Evolutionary conservation across 1,284 basidiomycete genomes (phyloP), one percentile per base, ranked within the genome.

Genomic region (Inonotus obliquus): DNA sequence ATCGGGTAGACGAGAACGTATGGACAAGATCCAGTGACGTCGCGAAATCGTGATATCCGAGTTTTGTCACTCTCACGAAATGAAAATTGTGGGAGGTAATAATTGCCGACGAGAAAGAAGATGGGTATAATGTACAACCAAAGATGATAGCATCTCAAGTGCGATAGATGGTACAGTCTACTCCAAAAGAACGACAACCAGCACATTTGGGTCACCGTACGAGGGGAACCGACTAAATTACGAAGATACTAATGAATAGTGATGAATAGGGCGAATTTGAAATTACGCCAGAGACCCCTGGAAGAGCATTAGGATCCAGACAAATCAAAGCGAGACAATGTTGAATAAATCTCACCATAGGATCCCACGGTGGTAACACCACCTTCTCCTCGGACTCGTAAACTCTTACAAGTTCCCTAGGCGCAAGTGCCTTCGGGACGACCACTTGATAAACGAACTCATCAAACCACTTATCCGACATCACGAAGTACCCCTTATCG

Each of bases 361-460:
- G 92, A 73, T 95, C 94, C 93, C 93, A 96, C 52, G 89, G 81
- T 10, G 92, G 87, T 39, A 96, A 75, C 32, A 91, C 84, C 41
- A 82, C 75, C 61, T 77, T 75, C 48, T 92, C 78, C 7, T 79
- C 83, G 17, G 77, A 73, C 67, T 96, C 91, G 62, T 85, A 89
- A n/a, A 96, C 84, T 69, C 87, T 83, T 47, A 89, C 84, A 59
- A 94, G 87, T 55, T 92, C 87, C 74, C 83, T 87, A 19, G 91
- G 86, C 37, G 92, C 90, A 62, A 94, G 74, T 41, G 82, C 80
- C 72, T 87, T 89, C 38, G 92, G 92, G 7, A 94, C 84, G 10
- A 96, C 94, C 32, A 96, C 84, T 73, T 95, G 93, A 75, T 92
- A 95, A 37, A 92, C 89, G 70, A 85, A 94, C 86, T 98, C 81